These are phyloP conservation scores for Naematelia aurantialba DNA, from an alignment of 768 basidiomycete species.

Conservation along the genomic window DNA sequence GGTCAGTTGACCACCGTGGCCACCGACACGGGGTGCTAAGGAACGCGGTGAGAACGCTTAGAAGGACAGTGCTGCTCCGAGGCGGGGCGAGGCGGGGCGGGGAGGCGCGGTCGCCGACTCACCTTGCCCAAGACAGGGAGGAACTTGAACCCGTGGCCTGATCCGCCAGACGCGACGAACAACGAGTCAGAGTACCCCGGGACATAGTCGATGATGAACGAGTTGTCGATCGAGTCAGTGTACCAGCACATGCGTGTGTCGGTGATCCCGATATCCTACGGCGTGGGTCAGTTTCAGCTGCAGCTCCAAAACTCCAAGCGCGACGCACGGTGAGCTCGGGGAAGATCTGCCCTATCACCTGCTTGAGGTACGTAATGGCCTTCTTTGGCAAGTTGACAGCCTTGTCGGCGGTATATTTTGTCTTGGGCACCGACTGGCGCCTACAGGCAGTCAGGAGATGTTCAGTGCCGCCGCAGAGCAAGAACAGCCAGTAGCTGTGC, in stretches of 20 bases:
- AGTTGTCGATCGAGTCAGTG: constrained; percentile 30
- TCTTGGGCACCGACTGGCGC: constrained; percentile 17
- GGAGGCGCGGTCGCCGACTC: not conserved
- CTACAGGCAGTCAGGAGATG: not conserved
- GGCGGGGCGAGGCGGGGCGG: not conserved
- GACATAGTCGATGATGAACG: constrained; percentile 25
- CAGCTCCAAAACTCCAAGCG: not conserved
- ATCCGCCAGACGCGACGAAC: constrained; percentile 23
- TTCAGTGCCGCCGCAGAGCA: not conserved
- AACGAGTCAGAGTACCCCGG: constrained; percentile 17
- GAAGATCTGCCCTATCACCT: constrained; percentile 19
- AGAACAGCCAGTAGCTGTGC: not conserved
- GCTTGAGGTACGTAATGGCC: constrained; percentile 18
- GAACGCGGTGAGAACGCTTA: too few relatives aligned
- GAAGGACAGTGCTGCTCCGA: too few relatives aligned
- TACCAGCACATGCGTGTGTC: constrained; percentile 33
- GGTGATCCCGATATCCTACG: constrained; percentile 16
- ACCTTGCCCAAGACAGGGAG: constrained; percentile 26
- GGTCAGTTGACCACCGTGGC: too few relatives aligned
- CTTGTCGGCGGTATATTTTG: constrained; percentile 17
- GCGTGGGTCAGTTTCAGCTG: not conserved
- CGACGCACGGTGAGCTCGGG: constrained; percentile 25
- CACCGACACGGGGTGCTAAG: too few relatives aligned
- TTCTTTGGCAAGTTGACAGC: constrained; percentile 21
- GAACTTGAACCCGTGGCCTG: constrained; percentile 30